Conservation (phyloP, 78 protist genomes). For the Cavenderia fasciculata region DNA sequence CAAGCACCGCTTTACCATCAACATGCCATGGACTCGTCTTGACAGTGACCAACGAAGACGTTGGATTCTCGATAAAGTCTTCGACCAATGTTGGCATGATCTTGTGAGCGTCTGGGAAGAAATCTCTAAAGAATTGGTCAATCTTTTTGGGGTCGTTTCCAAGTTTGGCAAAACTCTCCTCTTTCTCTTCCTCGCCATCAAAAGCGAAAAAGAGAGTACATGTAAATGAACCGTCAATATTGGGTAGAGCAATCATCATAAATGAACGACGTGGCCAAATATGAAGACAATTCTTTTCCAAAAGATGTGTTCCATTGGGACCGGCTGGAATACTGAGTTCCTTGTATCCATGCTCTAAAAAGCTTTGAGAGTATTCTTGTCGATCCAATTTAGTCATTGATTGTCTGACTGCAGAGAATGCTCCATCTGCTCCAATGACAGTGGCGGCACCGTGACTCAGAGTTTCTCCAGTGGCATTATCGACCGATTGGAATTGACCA, state of each 20-base stretch:
- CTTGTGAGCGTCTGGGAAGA: slow-evolving; percentile 76
- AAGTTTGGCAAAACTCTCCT: slow-evolving; percentile 22
- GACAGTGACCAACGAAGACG: slow-evolving; percentile 77
- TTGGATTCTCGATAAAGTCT: slow-evolving; percentile 77
- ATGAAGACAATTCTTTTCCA: slow-evolving; percentile 85
- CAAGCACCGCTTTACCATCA: slow-evolving; percentile 6
- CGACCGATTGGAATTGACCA: neutral
- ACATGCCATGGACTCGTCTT: slow-evolving; percentile 47
- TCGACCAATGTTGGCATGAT: slow-evolving; percentile 68
- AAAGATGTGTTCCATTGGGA: slow-evolving; percentile 13
- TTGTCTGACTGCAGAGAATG: slow-evolving; percentile 46
- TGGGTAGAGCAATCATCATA: slow-evolving; percentile 95
- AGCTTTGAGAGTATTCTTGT: slow-evolving; percentile 70
- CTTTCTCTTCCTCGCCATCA: slow-evolving; percentile 55
- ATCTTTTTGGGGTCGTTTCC: neutral
- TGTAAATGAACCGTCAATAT: slow-evolving; percentile 89
- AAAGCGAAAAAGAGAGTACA: slow-evolving; percentile 92
- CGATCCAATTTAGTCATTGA: slow-evolving; percentile 27
- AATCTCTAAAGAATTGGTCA: slow-evolving; percentile 41
- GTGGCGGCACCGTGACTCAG: neutral
- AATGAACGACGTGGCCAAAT: slow-evolving; percentile 94
- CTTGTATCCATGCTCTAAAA: slow-evolving; percentile 67
- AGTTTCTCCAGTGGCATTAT: neutral
- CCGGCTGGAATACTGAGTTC: slow-evolving; percentile 86
- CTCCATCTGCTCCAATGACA: slow-evolving; percentile 73